Evolutionary conservation across 805 yeast genomes (phyloP).

Genomic region (Naumovozyma baii): DNA sequence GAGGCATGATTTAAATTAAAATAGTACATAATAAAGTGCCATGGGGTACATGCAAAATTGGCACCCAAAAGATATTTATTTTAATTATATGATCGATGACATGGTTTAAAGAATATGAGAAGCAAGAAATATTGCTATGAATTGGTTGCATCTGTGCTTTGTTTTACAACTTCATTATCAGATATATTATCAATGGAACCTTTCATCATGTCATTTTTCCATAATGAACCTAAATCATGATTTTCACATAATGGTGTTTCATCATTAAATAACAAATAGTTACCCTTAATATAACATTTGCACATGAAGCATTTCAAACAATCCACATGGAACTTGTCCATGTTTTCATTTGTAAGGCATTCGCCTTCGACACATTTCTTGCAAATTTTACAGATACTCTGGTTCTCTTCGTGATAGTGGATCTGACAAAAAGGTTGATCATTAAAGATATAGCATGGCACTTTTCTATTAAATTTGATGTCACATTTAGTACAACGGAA

Average conservation of each 20-base stretch:
- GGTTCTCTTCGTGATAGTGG: conserved; percentile 67
- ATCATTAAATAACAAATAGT: conserved; percentile 35
- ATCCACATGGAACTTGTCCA: conserved; percentile 61
- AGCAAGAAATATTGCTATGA: too few species aligned
- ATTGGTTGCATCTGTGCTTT: too few species aligned
- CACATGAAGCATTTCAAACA: conserved; percentile 69
- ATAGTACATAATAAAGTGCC: too few species aligned
- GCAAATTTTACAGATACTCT: conserved; percentile 66
- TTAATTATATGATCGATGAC: too few species aligned
- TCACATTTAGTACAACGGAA: conserved; percentile 66
- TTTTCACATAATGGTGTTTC: conserved; percentile 22
- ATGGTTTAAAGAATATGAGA: too few species aligned
- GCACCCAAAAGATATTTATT: too few species aligned
- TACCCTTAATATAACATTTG: conserved; percentile 37
- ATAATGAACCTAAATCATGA: conserved; percentile 24
- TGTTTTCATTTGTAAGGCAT: conserved; percentile 69
- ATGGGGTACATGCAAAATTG: too few species aligned
- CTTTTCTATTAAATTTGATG: conserved; percentile 45
- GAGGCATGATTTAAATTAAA: too few species aligned
- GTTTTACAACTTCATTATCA: too few species aligned
- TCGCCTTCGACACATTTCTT: conserved; percentile 76
- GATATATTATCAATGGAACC: neutral
- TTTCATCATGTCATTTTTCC: neutral
- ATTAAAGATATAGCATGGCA: conserved; percentile 63
- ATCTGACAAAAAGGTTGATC: conserved; percentile 75